Evolutionary conservation across 1,139 yeast genomes (phyloP), one percentile per base, ranked within the genome.

Genomic region (Sugiyamaella grinbergsii): DNA sequence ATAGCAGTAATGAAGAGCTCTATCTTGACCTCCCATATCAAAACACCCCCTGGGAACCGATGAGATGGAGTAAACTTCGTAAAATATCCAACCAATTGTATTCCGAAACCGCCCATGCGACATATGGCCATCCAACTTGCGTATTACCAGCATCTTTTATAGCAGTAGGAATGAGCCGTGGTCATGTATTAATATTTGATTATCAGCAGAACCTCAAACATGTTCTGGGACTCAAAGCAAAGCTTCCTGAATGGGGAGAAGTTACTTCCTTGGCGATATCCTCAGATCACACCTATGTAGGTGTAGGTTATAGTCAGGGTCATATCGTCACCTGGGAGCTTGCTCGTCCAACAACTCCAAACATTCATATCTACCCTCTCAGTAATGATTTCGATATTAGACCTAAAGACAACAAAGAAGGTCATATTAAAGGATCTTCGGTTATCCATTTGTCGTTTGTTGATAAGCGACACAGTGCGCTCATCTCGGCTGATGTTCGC

Each of bases 161-260:
- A 1, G 80, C 79, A 0, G 62, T 87, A 10, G 94, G 89, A 1
- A 86, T 94, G 0, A 61, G 75, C 1, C 73, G 73, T 44, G 91
- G 91, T 1, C 69, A 65, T 42, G 72, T 85, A 0, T 65, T 85
- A 15, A 71, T 83, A 1, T 87, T 84, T 64, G 84, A 81, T 61
- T 85, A 82, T 58, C 76, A 75, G 44, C 95, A 87, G 65, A 70
- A 66, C 33, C 65, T 81, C 11, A 70, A 72, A 26, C 70, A 67
- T 50, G 69, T 74, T 0, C 62, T 82, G 41, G 75, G 73, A 0
- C 57, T 67, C 33, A 57, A 61, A 29, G 53, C 61, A 8, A 53
- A 60, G 24, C 63, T 63, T 13, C 36, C 63, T 18, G 65, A 64
- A 50, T 59, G 66, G 47, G 82, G 81, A 0, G 57, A 72, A 1